Evolutionary conservation across 495 filamentous ascomycete genomes (phyloP).

Genomic region (Platismatia glauca): DNA sequence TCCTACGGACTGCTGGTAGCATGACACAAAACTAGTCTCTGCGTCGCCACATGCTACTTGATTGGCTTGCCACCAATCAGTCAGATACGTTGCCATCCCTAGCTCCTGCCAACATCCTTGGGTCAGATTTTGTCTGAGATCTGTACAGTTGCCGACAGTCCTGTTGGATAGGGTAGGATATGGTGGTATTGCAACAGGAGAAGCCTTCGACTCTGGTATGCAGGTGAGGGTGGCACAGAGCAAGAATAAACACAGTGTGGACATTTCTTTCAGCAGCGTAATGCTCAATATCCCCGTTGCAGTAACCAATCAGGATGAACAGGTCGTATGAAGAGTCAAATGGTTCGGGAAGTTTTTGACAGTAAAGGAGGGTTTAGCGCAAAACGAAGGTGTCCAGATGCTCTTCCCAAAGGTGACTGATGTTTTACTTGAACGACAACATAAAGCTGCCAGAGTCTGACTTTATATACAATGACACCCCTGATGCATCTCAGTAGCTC

Average conservation of each 20-base stretch:
- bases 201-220: neutral
- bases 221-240: neutral
- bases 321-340: no score
- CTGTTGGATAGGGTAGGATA: neutral
- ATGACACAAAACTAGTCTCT: slow-evolving; percentile 5
- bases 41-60: neutral
- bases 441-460: neutral
- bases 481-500: neutral
- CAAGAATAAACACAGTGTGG: neutral
- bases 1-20: slow-evolving; percentile 11
- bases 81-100: neutral
- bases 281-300: no score
- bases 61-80: slow-evolving; percentile 9
- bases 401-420: neutral
- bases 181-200: neutral
- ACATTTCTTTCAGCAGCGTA: neutral
- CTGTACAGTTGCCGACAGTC: neutral
- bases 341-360: neutral
- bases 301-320: neutral
- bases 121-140: slow-evolving; percentile 11
- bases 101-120: slow-evolving; percentile 9
- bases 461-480: neutral
- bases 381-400: neutral
- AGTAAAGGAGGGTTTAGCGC: neutral
- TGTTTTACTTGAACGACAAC: neutral